phyloP scores from a whole-genome alignment of 2,329 filamentous ascomycete species.

The Aspergillus jensenii region DNA sequence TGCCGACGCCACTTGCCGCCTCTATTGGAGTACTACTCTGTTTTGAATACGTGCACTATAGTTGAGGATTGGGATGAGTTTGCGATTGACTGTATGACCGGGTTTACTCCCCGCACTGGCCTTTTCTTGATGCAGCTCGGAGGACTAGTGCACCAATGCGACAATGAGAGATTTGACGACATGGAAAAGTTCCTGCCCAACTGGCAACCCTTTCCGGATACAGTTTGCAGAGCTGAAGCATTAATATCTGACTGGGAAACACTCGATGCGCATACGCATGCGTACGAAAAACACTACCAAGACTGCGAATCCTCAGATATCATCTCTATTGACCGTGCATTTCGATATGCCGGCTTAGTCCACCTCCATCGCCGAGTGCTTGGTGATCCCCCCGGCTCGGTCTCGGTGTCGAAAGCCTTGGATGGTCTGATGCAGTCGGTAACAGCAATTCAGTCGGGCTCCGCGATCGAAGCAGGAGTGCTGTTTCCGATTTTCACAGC shows the following conservation, averaged over 20 bases:
- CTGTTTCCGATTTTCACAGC: conserved; percentile 83
- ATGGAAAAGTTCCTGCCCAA: conserved; percentile 50
- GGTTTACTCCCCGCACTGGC: conserved; percentile 72
- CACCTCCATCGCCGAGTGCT: conserved; percentile 74
- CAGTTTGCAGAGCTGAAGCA: conserved; percentile 57
- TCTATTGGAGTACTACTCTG: conserved; percentile 51
- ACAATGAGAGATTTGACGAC: conserved; percentile 62
- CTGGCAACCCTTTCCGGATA: conserved; percentile 60
- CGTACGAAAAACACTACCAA: conserved; percentile 41
- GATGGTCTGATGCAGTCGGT: conserved; percentile 63
- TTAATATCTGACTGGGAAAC: conserved; percentile 63
- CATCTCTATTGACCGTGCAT: conserved; percentile 71
- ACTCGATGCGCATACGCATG: conserved; percentile 46
- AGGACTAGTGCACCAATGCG: conserved; percentile 67
- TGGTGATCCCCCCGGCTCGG: conserved; percentile 57
- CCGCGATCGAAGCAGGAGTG: conserved; percentile 71
- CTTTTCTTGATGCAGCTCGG: conserved; percentile 71
- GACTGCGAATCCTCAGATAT: conserved; percentile 47
- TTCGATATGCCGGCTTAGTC: conserved; percentile 75
- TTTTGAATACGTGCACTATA: conserved; percentile 48
- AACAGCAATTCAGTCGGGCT: conserved; percentile 62
- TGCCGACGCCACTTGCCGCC: conserved; percentile 58
- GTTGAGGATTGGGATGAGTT: conserved; percentile 60
- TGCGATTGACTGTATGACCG: conserved; percentile 77
- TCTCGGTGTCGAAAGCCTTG: conserved; percentile 64